A percentile compares a stretch with the other conserved stretches of the same genome.
phyloP scores from a whole-genome alignment of 371 early-diverging fungal species.

The Mortierella sp. region DNA sequence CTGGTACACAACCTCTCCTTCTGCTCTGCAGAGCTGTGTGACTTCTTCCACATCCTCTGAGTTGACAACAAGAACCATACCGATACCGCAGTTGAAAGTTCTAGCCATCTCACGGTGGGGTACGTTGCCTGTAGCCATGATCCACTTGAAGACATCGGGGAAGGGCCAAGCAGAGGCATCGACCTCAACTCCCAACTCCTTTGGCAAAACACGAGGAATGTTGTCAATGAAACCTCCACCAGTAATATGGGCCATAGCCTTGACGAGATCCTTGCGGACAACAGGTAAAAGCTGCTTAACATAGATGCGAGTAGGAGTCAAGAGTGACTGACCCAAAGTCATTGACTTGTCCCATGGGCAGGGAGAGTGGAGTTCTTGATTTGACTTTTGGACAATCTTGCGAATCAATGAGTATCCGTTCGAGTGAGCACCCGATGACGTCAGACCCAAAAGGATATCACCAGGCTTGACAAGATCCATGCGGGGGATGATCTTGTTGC shows the following conservation, averaged over 20 bases:
- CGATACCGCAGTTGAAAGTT: constrained; percentile 99
- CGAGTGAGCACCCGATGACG: constrained; percentile 96
- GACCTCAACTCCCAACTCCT: constrained; percentile 78
- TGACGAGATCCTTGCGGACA: constrained; percentile 81
- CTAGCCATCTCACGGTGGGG: constrained; percentile 90
- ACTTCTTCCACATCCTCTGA: constrained; percentile 73
- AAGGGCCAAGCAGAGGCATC: constrained; percentile 87
- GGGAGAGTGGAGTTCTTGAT: constrained; percentile 78
- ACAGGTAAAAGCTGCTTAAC: constrained; percentile 91
- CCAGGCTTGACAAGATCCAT: constrained; percentile 80
- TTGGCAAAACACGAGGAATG: constrained; percentile 95
- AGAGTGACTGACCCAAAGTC: constrained; percentile 85
- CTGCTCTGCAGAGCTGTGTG: constrained; percentile 66
- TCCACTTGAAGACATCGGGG: constrained; percentile 95
- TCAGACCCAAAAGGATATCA: constrained; percentile 91
- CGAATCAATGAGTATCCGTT: constrained; percentile 98
- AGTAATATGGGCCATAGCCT: constrained; percentile 98
- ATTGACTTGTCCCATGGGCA: constrained; percentile 81
- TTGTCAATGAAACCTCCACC: constrained; percentile 98
- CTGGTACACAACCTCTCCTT: constrained; percentile 75
- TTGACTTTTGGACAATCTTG: constrained; percentile 84
- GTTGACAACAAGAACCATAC: constrained; percentile 94
- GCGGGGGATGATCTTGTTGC: constrained; percentile 88
- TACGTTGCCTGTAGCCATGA: constrained; percentile 89
- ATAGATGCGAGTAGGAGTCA: constrained; percentile 96